Evolutionary conservation across 768 basidiomycete genomes (phyloP), one percentile per base, ranked within the genome.

Genomic region (Tulasnella sp.): DNA sequence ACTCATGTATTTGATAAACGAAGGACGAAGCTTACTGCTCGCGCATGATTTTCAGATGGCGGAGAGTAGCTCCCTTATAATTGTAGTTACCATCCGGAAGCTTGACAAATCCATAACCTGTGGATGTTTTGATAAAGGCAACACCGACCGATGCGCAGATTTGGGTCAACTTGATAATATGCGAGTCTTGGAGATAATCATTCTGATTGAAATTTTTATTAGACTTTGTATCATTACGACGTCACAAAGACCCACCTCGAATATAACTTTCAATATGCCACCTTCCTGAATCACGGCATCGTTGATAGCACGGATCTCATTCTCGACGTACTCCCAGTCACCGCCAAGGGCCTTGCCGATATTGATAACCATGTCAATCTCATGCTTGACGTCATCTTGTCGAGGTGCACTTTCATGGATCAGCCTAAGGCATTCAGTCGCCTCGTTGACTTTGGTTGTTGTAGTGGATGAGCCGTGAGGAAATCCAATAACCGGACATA

Each of bases 301-400:
- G 56, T 59, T 59, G 35, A 59, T 55, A 12, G 53, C 44, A 19
- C 46, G 46, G 51, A 58, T 55, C 41, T 58, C 58, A 13, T 57
- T 45, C 20, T 54, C 48, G 37, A 58, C 58, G 29, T 57, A 58
- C 15, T 37, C 42, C 58, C 58, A 58, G 6, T 58, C 54, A 10
- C 53, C 53, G 25, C 56, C 37, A 3, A 56, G 41, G 35, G 56
- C 58, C 41, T 58, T 58, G 9, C 58, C 58, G 12, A 57, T 37
- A 37, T 58, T 58, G 39, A 58, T 57, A 3, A 58, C 58, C 53
- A 57, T 55, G 45, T 58, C 58, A 20, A 58, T 55, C 48, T 58
- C 58, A 24, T 42, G 31, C 20, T 52, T 51, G 13, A 54, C 57
- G 7, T 41, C 51, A 20, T 53, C 42, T n/a, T n/a, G n/a, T n/a